Evolutionary conservation across 768 basidiomycete genomes (phyloP).

Genomic region (Tremella fuciformis): DNA sequence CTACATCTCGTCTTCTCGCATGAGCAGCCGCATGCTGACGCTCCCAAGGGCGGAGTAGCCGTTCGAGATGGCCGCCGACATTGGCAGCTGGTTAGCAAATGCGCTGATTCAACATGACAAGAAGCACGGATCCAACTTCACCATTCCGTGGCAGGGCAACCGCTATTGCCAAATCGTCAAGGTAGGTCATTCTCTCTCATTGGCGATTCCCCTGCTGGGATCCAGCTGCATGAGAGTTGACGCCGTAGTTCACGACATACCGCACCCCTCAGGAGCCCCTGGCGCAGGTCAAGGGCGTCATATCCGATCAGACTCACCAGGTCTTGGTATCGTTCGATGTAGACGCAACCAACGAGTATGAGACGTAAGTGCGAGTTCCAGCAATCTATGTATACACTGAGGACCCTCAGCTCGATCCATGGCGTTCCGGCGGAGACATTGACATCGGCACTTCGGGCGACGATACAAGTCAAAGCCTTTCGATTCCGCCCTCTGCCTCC

Average conservation of each 20-base stretch:
- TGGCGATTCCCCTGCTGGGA: too few species aligned
- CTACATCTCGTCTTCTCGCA: too few species aligned
- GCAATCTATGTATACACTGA: neutral
- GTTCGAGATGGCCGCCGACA: slow-evolving; percentile 22
- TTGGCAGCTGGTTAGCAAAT: slow-evolving; percentile 28
- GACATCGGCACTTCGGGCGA: slow-evolving; percentile 32
- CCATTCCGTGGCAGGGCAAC: slow-evolving; percentile 6
- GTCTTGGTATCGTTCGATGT: slow-evolving; percentile 33
- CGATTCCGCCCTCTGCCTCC: slow-evolving; percentile 14
- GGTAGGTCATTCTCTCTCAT: slow-evolving; percentile 8
- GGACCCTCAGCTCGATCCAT: slow-evolving; percentile 6
- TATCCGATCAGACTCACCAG: slow-evolving; percentile 28
- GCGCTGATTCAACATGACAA: slow-evolving; percentile 28
- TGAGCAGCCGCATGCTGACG: too few species aligned
- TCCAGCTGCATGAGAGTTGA: neutral
- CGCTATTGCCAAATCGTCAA: slow-evolving; percentile 26
- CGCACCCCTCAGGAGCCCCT: slow-evolving; percentile 19
- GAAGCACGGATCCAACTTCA: slow-evolving; percentile 26
- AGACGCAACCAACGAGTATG: slow-evolving; percentile 29
- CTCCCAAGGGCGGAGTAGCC: too few species aligned
- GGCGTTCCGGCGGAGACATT: slow-evolving; percentile 23
- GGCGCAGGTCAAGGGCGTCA: slow-evolving; percentile 23
- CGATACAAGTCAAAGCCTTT: slow-evolving; percentile 26
- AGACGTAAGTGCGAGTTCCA: slow-evolving; percentile 24
- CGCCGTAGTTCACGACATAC: slow-evolving; percentile 30